A percentile compares a stretch with the other conserved stretches of the same genome.
Evolutionary conservation across 257 asterid genomes (phyloP).

Genomic region (Solanum rostratum): DNA sequence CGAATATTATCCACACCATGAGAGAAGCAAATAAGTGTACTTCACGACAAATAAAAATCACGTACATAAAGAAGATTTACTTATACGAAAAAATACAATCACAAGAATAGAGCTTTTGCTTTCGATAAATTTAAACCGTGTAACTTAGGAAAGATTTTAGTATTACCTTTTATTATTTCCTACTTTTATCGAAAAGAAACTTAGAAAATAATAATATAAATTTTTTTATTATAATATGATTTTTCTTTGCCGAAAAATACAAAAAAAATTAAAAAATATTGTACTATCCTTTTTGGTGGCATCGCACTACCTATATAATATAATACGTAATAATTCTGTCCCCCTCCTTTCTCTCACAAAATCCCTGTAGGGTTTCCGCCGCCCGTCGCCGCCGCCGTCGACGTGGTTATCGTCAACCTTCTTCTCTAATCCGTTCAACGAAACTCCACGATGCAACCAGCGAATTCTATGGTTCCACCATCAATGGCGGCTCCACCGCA

Average conservation of each 20-base stretch:
- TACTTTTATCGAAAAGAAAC: too few species aligned
- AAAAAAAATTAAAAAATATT: too few species aligned
- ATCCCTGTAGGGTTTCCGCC: not conserved
- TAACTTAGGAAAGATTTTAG: too few species aligned
- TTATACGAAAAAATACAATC: too few species aligned
- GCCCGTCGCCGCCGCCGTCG: not conserved
- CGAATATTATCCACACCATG: too few species aligned
- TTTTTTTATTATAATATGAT: not conserved
- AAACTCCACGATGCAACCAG: slow-evolving; percentile 45
- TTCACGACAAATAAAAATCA: too few species aligned
- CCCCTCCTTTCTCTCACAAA: not conserved
- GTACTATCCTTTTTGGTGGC: not conserved
- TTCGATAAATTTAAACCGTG: too few species aligned
- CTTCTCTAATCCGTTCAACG: not conserved
- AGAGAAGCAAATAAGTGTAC: too few species aligned
- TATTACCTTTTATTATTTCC: too few species aligned
- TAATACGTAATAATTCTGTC: not conserved
- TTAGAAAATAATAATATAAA: not conserved
- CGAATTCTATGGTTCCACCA: slow-evolving; percentile 43
- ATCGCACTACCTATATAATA: not conserved
- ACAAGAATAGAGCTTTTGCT: too few species aligned
- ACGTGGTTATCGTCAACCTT: not conserved
- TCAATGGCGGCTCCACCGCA: slow-evolving; percentile 32
- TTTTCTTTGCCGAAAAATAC: not conserved
- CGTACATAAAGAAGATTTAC: not conserved